Evolutionary conservation across 2,329 filamentous ascomycete genomes (phyloP).

Genomic region (Diaporthe destruens): DNA sequence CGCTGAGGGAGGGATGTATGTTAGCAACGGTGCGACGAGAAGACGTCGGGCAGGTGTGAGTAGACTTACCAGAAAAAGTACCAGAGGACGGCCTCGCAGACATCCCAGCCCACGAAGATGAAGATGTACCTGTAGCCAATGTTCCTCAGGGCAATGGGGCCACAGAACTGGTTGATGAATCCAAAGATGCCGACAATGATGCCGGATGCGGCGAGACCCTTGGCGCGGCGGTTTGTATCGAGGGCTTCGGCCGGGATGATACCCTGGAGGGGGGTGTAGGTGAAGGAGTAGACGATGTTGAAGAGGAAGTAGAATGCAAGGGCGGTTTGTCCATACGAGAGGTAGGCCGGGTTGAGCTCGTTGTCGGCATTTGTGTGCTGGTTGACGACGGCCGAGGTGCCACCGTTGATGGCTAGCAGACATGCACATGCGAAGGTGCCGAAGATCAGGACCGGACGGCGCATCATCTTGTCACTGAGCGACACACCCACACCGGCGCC

Average conservation of each 20-base stretch:
- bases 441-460: constrained; percentile 59
- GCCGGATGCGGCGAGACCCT: constrained; percentile 60
- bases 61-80: constrained; percentile 59
- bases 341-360: constrained; percentile 47
- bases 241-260: constrained; percentile 62
- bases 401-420: constrained; percentile 59
- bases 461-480: constrained; percentile 60
- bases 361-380: constrained; percentile 45
- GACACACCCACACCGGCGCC: constrained; percentile 59
- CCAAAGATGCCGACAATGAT: constrained; percentile 59
- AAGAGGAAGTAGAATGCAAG: constrained; percentile 63
- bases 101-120: constrained; percentile 63
- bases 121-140: constrained; percentile 59
- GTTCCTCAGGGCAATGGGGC: constrained; percentile 59
- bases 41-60: neutral
- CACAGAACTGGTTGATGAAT: constrained; percentile 63
- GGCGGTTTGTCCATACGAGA: constrained; percentile 56
- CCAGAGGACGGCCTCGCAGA: constrained; percentile 57
- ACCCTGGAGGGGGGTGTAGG: constrained; percentile 63
- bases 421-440: constrained; percentile 59
- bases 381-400: constrained; percentile 56
- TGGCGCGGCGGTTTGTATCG: constrained; percentile 62
- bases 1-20: constrained; percentile 48
- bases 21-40: constrained; percentile 4
- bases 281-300: constrained; percentile 63